phyloP scores from a whole-genome alignment of 441 rosid species.

The Gossypium davidsonii region DNA sequence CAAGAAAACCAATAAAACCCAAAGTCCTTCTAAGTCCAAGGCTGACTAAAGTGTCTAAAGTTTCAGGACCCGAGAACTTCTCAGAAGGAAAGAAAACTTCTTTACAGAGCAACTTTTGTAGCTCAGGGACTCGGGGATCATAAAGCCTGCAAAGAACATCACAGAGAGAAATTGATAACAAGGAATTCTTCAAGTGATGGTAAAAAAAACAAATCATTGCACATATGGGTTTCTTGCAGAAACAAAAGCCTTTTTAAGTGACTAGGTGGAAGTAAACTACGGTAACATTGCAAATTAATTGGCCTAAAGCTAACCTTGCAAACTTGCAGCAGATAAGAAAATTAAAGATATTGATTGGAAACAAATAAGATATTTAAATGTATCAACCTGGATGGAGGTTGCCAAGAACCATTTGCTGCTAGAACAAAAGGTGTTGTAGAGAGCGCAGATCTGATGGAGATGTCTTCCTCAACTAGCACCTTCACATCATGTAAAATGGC shows the following conservation, averaged over 20 bases:
- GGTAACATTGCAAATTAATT: not conserved
- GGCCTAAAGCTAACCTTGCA: not conserved
- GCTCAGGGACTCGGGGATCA: constrained; percentile 86
- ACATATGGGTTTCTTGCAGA: not conserved
- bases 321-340: constrained; percentile 4
- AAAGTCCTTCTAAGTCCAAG: constrained; percentile 75
- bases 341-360: not conserved
- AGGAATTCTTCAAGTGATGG: not conserved
- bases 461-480: constrained; percentile 61
- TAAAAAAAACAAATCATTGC: not conserved
- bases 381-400: constrained; percentile 79
- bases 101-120: constrained; percentile 57
- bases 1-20: constrained; percentile 68
- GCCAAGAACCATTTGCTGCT: constrained; percentile 87
- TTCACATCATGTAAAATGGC: constrained; percentile 77
- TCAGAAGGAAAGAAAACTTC: constrained; percentile 82
- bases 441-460: constrained; percentile 52
- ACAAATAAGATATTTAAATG: not conserved
- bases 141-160: constrained; percentile 69
- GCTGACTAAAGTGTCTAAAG: constrained; percentile 61
- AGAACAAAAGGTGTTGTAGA: constrained; percentile 73
- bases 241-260: not conserved
- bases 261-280: not conserved
- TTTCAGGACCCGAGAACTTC: constrained; percentile 67
- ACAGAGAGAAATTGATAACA: constrained; percentile 11